Percentiles rank a stretch among this genome's conserved stretches.
These are phyloP conservation scores for Marasmius fiardii DNA, from an alignment of 1,284 basidiomycete genomes.

Conservation along the genomic window DNA sequence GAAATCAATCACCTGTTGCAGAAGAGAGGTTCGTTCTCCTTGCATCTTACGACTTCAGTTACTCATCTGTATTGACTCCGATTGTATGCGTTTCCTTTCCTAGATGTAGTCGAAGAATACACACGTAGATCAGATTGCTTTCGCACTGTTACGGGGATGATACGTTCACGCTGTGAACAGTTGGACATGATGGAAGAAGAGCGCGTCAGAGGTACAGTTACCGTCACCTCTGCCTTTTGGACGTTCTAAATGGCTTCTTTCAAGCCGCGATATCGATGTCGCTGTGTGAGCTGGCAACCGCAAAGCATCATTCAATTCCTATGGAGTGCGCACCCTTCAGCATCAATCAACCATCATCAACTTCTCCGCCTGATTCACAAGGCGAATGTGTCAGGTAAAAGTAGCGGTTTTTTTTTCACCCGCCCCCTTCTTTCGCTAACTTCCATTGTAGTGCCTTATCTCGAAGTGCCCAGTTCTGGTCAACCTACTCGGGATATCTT, in stretches of 20 bases:
- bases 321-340: conserved; percentile 57
- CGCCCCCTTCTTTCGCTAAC: background rate
- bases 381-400: conserved; percentile 58
- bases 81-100: background rate
- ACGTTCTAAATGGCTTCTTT: conserved; percentile 16
- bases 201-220: conserved; percentile 49
- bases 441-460: conserved; percentile 53
- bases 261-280: conserved; percentile 74
- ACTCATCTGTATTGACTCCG: background rate
- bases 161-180: conserved; percentile 50
- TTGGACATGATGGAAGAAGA: conserved; percentile 57
- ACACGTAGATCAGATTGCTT: conserved; percentile 61
- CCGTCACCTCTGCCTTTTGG: conserved; percentile 1
- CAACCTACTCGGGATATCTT: conserved; percentile 78
- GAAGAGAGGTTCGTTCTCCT: conserved; percentile 3
- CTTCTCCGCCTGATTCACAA: conserved; percentile 8
- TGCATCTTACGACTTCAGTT: background rate
- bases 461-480: conserved; percentile 77
- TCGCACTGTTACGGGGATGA: conserved; percentile 41
- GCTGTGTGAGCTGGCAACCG: conserved; percentile 70
- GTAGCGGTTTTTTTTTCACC: conserved; percentile 4
- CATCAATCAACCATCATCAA: conserved; percentile 15
- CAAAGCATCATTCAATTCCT: conserved; percentile 59
- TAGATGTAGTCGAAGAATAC: conserved; percentile 32
- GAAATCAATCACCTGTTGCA: background rate